These are phyloP conservation scores for Vigna unguiculata DNA, from an alignment of 306 rosid genomes.

Conservation along the genomic window DNA sequence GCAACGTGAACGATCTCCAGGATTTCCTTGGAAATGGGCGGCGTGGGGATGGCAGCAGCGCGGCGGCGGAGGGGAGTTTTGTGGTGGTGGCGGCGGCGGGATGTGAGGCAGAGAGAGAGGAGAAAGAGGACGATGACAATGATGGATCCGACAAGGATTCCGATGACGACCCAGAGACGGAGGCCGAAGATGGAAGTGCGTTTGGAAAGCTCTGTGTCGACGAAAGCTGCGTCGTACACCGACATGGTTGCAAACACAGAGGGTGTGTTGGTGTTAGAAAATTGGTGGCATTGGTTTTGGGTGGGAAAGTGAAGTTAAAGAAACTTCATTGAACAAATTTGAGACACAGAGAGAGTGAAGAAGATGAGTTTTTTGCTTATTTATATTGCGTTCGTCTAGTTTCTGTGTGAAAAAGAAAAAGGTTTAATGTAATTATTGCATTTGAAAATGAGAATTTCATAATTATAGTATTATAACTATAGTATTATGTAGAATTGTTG, in stretches of 20 bases:
- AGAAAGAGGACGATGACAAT: constrained; percentile 83
- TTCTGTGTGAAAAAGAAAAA: too few species aligned
- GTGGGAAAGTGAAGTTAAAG: neutral
- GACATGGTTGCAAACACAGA: constrained; percentile 55
- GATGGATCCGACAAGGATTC: constrained; percentile 82
- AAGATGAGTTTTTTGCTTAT: neutral
- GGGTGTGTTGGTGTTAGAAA: neutral
- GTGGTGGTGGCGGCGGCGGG: constrained; percentile 62
- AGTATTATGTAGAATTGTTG: too few species aligned
- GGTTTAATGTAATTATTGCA: neutral
- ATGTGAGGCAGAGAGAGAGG: constrained; percentile 90
- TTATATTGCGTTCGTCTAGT: neutral
- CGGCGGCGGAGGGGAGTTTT: neutral
- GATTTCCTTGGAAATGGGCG: constrained; percentile 77
- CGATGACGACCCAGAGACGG: constrained; percentile 91
- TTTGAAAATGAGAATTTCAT: too few species aligned
- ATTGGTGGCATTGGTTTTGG: constrained; percentile 31
- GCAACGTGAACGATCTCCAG: constrained; percentile 67
- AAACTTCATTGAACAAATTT: neutral
- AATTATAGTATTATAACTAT: too few species aligned
- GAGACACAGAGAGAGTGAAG: neutral
- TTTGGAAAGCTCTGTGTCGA: constrained; percentile 78
- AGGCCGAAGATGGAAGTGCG: constrained; percentile 91
- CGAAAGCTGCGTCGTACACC: constrained; percentile 80
- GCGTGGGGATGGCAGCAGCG: constrained; percentile 43